A percentile compares a stretch with the other conserved stretches of the same genome.
phyloP scores from a whole-genome alignment of 1,284 basidiomycete species.

The Boletellus sp. region DNA sequence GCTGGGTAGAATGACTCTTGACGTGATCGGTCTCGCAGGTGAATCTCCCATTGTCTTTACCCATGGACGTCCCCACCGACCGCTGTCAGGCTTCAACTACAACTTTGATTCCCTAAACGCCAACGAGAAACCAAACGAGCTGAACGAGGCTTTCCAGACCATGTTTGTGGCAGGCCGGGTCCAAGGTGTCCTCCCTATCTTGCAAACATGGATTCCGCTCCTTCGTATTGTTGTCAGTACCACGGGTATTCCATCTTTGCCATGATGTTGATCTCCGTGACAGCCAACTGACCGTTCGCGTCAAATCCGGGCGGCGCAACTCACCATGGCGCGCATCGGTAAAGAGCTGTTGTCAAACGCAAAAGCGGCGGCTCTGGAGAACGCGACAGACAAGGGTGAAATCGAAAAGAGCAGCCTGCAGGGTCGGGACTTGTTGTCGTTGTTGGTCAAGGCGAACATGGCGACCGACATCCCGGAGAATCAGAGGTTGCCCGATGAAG shows the following conservation, averaged over 20 bases:
- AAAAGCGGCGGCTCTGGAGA: conserved; percentile 37
- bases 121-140: conserved; percentile 40
- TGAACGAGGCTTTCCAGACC: conserved; percentile 44
- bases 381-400: conserved; percentile 16
- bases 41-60: too few relatives aligned
- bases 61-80: conserved; percentile 4
- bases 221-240: conserved; percentile 41
- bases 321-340: conserved; percentile 38
- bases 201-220: conserved; percentile 39
- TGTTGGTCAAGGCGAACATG: conserved; percentile 61
- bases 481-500: conserved; percentile 67
- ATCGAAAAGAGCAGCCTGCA: conserved; percentile 32
- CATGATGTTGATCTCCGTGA: neutral
- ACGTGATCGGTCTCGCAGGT: conserved; percentile 70
- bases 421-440: conserved; percentile 49
- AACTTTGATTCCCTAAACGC: conserved; percentile 51
- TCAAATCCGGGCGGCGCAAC: conserved; percentile 16
- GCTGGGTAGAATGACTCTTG: conserved; percentile 58
- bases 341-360: conserved; percentile 43
- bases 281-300: conserved; percentile 18
- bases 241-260: neutral
- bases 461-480: conserved; percentile 51
- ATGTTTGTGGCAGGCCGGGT: conserved; percentile 33
- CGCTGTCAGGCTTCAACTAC: neutral
- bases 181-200: conserved; percentile 26